A percentile compares a stretch with the other conserved stretches of the same genome.
phyloP scores from a whole-genome alignment of 352 stramenopile genomes.

The Globisporangium nunn region DNA sequence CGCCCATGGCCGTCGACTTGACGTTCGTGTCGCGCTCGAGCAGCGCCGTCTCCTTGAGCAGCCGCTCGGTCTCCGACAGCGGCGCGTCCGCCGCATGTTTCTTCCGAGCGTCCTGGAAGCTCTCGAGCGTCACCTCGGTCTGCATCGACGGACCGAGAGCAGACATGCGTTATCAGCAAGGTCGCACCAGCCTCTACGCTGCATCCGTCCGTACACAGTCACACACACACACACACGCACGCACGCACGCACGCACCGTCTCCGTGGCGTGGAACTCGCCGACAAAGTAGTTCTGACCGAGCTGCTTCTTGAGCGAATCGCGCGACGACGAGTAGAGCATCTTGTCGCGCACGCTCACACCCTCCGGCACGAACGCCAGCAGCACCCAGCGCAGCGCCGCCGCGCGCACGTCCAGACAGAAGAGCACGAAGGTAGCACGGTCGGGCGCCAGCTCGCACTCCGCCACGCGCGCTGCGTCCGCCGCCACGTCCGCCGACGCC shows the following conservation, averaged over 20 bases:
- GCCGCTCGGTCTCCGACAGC: conserved; percentile 76
- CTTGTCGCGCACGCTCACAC: conserved; percentile 76
- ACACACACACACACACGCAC: conserved; percentile 5
- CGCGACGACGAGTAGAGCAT: conserved; percentile 91
- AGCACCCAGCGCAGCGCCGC: conserved; percentile 71
- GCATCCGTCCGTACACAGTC: too few species aligned
- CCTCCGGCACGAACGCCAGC: conserved; percentile 73
- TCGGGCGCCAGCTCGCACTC: conserved; percentile 19
- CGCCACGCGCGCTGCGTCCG: conserved; percentile 33
- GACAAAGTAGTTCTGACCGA: conserved; percentile 88
- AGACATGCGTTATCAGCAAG: too few species aligned
- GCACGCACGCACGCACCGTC: conserved; percentile 19
- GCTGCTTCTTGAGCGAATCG: conserved; percentile 86
- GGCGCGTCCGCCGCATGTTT: conserved; percentile 66
- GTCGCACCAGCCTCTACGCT: too few species aligned
- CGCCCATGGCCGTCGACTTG: conserved; percentile 85
- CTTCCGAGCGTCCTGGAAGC: conserved; percentile 64
- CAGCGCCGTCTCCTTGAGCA: conserved; percentile 75
- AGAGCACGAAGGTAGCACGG: conserved; percentile 66
- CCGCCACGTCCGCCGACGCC: conserved; percentile 31
- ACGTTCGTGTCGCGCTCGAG: conserved; percentile 79
- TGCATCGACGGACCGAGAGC: conserved; percentile 7
- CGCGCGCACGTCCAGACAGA: conserved; percentile 70
- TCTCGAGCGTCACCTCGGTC: conserved; percentile 75
- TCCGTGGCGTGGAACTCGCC: conserved; percentile 87